Evolutionary conservation across 352 stramenopile species (phyloP).

Genomic region (Lagenidium giganteum): DNA sequence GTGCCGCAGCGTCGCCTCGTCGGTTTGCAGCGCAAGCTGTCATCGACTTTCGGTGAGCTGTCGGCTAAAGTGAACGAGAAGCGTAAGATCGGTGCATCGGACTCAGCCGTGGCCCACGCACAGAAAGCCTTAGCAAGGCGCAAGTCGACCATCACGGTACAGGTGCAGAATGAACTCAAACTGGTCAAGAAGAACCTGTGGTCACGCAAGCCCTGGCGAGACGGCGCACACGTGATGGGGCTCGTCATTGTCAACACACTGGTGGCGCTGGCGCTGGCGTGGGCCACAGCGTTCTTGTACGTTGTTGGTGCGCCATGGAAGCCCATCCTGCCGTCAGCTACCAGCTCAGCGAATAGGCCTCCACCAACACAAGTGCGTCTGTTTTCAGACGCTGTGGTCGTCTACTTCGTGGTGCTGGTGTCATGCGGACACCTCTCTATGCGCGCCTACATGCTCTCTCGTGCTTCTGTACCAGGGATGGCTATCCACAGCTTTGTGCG

Average conservation of each 20-base stretch:
- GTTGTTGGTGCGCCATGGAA: slow-evolving; percentile 19
- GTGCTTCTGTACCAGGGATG: no score
- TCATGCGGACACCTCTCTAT: slow-evolving; percentile 15
- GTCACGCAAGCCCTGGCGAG: slow-evolving; percentile 20
- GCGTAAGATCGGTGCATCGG: no score
- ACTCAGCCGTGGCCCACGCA: no score
- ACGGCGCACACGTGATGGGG: slow-evolving; percentile 22
- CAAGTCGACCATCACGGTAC: slow-evolving; percentile 10
- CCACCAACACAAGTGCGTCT: neutral
- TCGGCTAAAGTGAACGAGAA: no score
- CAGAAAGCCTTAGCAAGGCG: no score
- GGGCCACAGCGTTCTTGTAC: slow-evolving; percentile 14
- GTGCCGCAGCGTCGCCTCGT: no score
- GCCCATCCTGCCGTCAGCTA: slow-evolving; percentile 6
- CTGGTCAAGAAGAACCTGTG: slow-evolving; percentile 27
- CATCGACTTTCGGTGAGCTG: no score
- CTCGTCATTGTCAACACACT: slow-evolving; percentile 27
- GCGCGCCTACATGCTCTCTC: no score
- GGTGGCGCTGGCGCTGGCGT: slow-evolving; percentile 17
- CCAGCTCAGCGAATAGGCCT: no score
- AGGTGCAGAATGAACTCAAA: slow-evolving; percentile 22
- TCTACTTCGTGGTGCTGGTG: slow-evolving; percentile 24
- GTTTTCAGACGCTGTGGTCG: slow-evolving; percentile 14
- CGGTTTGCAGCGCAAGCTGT: no score
- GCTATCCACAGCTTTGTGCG: no score